Evolutionary conservation across 495 filamentous ascomycete species (phyloP), one percentile per base, ranked within the genome.

Genomic region (Chaetomium fimeti): DNA sequence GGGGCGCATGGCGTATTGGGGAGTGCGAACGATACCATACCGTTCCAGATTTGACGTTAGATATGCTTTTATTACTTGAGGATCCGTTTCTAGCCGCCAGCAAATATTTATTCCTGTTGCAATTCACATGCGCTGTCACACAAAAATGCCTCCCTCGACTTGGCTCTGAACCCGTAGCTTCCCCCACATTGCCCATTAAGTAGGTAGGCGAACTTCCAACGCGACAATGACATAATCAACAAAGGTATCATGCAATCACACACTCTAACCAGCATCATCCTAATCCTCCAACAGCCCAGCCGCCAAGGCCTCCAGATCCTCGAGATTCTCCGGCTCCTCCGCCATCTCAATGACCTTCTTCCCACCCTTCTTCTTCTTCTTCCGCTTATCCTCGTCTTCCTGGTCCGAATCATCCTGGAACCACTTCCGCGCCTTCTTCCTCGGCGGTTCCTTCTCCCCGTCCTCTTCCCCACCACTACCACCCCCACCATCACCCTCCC

Each of bases 261-360:
- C 20, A 40, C 38, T 13, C 5, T 56, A 13, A 40, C 0, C 15
- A 53, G 24, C 16, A 6, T 5, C 40, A 27, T 9, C 5, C 48
- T 64, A 81, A 57, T 79, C 81, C 58, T 83, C 88, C 70, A 98
- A 80, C 71, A 97, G 77, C 2, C 91, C 92, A 66, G 88, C 85
- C 67, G 93, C 93, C 83, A 96, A 71, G 60, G 88, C 87, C 77
- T 98, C 93, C 74, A 97, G 78, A 82, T 97, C 91, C 70, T 93
- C 90, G 78, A 97, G 75, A 27, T 89, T 96, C 75, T 93, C 87
- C 60, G 91, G 91, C 75, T 89, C 86, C 47, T 85, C 77, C 27
- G 79, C 79, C 64, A 83, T 79, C 67, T 83, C 78, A 66, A 83
- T 81, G 53, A 84, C 78, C 70, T 77, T 83, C 66, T 73, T 81